These are phyloP conservation scores for Citrus trifoliata DNA, from an alignment of 345 rosid genomes.

Conservation along the genomic window DNA sequence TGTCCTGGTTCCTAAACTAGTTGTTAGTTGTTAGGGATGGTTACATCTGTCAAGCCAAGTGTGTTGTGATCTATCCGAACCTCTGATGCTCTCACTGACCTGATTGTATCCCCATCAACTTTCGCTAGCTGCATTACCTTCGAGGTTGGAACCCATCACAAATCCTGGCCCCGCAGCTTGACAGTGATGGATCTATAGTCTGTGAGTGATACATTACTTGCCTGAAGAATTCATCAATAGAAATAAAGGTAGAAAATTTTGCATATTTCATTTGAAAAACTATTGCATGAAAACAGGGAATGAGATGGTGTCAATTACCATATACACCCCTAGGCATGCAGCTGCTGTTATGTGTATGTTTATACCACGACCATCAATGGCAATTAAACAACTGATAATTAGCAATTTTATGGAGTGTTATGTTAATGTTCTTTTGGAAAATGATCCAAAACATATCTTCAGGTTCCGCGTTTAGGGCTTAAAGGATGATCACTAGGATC, in stretches of 20 bases:
- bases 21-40: slow-evolving; percentile 61
- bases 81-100: slow-evolving; percentile 56
- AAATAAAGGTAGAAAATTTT: neutral
- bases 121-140: slow-evolving; percentile 38
- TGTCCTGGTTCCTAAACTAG: slow-evolving; percentile 76
- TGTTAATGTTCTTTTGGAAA: slow-evolving; percentile 56
- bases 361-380: slow-evolving; percentile 73
- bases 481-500: slow-evolving; percentile 63
- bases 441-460: slow-evolving; percentile 80
- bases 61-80: slow-evolving; percentile 84
- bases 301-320: slow-evolving; percentile 15
- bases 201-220: slow-evolving; percentile 73
- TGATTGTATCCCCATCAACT: slow-evolving; percentile 69
- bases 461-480: slow-evolving; percentile 63
- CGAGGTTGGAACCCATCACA: slow-evolving; percentile 56
- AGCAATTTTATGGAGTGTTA: slow-evolving; percentile 55
- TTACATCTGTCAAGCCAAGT: slow-evolving; percentile 51
- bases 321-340: slow-evolving; percentile 56
- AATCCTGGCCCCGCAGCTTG: slow-evolving; percentile 42
- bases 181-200: slow-evolving; percentile 67
- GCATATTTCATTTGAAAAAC: neutral
- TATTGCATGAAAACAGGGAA: neutral
- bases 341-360: slow-evolving; percentile 50
- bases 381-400: slow-evolving; percentile 59
- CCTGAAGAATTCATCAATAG: slow-evolving; percentile 9